A percentile compares a stretch with the other conserved stretches of the same genome.
These are phyloP conservation scores for Tricholoma furcatifolium DNA, from an alignment of 768 basidiomycete species.

Conservation along the genomic window DNA sequence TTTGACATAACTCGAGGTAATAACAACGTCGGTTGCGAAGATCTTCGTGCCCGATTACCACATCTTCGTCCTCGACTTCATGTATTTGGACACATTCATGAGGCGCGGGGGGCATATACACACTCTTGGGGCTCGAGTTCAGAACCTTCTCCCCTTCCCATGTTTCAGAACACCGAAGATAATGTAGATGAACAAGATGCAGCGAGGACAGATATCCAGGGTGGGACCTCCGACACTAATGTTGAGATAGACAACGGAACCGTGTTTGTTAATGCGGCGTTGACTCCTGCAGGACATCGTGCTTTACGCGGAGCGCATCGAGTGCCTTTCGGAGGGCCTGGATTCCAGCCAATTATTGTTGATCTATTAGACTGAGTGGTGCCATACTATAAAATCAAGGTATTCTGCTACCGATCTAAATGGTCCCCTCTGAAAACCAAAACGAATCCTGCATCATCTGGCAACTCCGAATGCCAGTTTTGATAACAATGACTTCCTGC, in stretches of 20 bases:
- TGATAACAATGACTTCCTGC: constrained; percentile 2
- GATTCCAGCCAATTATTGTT: constrained; percentile 43
- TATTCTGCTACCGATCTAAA: too few species aligned
- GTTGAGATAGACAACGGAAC: constrained; percentile 22
- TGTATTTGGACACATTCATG: constrained; percentile 71
- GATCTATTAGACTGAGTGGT: constrained; percentile 33
- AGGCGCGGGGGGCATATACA: constrained; percentile 48
- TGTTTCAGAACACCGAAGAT: neutral
- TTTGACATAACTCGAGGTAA: constrained; percentile 45
- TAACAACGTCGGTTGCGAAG: constrained; percentile 47
- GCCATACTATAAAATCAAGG: too few species aligned
- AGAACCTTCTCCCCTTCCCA: neutral
- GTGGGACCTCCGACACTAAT: neutral
- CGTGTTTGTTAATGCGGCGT: constrained; percentile 47
- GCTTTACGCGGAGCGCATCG: constrained; percentile 19
- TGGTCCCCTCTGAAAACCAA: neutral
- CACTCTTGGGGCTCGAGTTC: constrained; percentile 31
- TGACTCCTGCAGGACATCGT: constrained; percentile 31
- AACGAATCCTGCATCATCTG: constrained; percentile 7
- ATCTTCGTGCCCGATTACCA: constrained; percentile 39
- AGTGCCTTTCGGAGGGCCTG: constrained; percentile 35
- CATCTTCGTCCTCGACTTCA: constrained; percentile 43
- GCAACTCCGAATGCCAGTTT: neutral
- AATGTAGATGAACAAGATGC: neutral
- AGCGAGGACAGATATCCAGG: neutral